Evolutionary conservation across 2,329 filamentous ascomycete genomes (phyloP).

Genomic region (Blumeriella jaapii): DNA sequence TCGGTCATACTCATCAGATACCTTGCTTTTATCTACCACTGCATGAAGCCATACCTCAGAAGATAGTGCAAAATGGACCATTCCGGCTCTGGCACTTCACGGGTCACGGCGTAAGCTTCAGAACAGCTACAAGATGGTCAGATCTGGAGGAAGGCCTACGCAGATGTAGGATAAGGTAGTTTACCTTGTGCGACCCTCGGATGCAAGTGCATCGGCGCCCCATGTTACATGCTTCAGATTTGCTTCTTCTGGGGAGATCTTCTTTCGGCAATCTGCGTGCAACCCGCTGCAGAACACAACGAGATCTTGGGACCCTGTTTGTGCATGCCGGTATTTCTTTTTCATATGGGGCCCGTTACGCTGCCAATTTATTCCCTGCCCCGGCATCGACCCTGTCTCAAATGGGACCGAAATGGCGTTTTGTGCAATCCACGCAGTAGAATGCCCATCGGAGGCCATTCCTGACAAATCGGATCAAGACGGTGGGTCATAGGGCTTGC

Average conservation of each 20-base stretch:
- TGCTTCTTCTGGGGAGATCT: slow-evolving; percentile 10
- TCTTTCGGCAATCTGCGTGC: slow-evolving; percentile 20
- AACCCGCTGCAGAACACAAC: slow-evolving; percentile 9
- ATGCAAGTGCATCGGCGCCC: background rate
- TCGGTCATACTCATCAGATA: too few species aligned
- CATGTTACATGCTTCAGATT: slow-evolving; percentile 1
- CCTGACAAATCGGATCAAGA: slow-evolving; percentile 2
- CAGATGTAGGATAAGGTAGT: background rate
- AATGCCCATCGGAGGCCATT: background rate
- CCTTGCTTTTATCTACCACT: too few species aligned
- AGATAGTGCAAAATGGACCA: too few species aligned
- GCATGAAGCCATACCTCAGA: too few species aligned
- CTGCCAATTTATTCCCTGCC: slow-evolving; percentile 7
- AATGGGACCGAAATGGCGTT: background rate
- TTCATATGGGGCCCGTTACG: slow-evolving; percentile 2
- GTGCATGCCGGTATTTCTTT: slow-evolving; percentile 12
- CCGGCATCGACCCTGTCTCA: background rate
- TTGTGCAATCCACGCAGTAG: background rate
- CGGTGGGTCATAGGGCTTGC: slow-evolving; percentile 3
- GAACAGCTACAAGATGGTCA: background rate
- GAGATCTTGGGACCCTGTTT: slow-evolving; percentile 16
- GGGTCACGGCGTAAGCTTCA: too few species aligned
- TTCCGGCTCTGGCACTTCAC: too few species aligned
- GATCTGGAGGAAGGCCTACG: background rate
- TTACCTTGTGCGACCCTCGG: background rate